phyloP scores from a whole-genome alignment of 1,284 basidiomycete species.

The Lentinus polychrous region DNA sequence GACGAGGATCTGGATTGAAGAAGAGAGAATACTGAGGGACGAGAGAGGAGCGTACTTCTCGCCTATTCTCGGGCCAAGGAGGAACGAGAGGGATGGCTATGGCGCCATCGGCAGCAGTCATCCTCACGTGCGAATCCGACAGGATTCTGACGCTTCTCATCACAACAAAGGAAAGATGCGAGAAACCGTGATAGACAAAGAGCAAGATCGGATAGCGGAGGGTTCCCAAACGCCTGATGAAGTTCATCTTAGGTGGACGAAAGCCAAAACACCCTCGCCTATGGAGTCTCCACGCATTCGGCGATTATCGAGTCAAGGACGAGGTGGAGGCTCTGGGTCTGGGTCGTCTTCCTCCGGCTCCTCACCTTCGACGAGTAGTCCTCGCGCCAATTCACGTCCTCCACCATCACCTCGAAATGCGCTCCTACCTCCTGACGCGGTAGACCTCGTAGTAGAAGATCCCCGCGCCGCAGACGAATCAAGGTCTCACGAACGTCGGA shows the following conservation, averaged over 20 bases:
- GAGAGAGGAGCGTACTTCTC: conserved; percentile 68
- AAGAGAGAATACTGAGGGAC: conserved; percentile 61
- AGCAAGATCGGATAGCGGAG: conserved; percentile 27
- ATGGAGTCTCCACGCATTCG: conserved; percentile 16
- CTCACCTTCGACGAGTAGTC: conserved; percentile 22
- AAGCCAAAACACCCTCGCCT: conserved; percentile 16
- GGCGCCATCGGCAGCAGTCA: conserved; percentile 40
- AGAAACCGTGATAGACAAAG: conserved; percentile 35
- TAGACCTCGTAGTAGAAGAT: conserved; percentile 73
- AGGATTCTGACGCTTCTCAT: conserved; percentile 14
- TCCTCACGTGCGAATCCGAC: conserved; percentile 9
- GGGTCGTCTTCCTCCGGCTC: conserved; percentile 11
- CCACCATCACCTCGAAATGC: conserved; percentile 30
- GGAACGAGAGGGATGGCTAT: conserved; percentile 37
- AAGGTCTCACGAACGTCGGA: conserved; percentile 41
- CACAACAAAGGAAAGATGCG: conserved; percentile 15
- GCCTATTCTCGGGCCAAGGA: conserved; percentile 41
- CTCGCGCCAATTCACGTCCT: conserved; percentile 16
- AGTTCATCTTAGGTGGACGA: conserved; percentile 44
- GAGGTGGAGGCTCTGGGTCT: conserved; percentile 5
- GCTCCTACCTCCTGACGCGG: conserved; percentile 61
- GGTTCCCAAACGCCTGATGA: conserved; percentile 21
- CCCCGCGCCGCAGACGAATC: conserved; percentile 41
- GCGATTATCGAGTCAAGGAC: conserved; percentile 12
- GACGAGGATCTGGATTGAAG: conserved; percentile 61